Conservation (phyloP, 2,329 filamentous ascomycete species). For the Aphanoascus verrucosus region DNA sequence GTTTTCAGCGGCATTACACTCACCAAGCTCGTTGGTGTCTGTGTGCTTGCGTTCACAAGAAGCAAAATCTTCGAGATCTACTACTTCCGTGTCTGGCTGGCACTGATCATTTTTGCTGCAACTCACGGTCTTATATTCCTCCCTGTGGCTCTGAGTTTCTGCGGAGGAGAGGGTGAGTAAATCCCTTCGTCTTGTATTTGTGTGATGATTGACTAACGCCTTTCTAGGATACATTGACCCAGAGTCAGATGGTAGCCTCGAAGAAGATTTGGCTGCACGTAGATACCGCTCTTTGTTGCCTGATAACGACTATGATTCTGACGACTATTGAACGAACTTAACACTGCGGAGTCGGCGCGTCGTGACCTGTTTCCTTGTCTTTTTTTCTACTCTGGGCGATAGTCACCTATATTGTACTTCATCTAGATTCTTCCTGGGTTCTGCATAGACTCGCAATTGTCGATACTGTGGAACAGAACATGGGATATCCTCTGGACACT, state of each 20-base stretch:
- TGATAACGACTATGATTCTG: constrained; percentile 67
- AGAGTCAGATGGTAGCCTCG: constrained; percentile 75
- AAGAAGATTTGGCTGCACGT: constrained; percentile 73
- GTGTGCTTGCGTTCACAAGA: constrained; percentile 82
- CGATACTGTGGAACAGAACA: not conserved
- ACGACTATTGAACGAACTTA: constrained; percentile 40
- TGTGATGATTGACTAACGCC: constrained; percentile 15
- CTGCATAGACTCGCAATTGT: not conserved
- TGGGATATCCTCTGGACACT: not conserved
- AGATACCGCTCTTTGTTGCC: constrained; percentile 67
- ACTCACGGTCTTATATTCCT: constrained; percentile 83
- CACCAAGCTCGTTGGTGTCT: constrained; percentile 87
- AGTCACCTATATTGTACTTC: not conserved
- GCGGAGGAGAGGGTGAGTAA: constrained; percentile 62
- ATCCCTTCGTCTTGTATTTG: not conserved
- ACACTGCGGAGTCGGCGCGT: not conserved
- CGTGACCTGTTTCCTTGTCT: not conserved
- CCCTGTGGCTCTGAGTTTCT: constrained; percentile 74
- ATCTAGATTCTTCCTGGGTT: not conserved
- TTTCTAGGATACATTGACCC: constrained; percentile 67
- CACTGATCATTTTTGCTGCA: constrained; percentile 79
- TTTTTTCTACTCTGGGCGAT: not conserved
- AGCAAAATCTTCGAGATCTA: constrained; percentile 99
- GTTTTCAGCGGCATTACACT: constrained; percentile 95
- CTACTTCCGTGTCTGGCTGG: constrained; percentile 94